Percentiles rank a stretch among this genome's conserved stretches.
Conservation (phyloP, 441 rosid genomes). For the Jatropha multifida region DNA sequence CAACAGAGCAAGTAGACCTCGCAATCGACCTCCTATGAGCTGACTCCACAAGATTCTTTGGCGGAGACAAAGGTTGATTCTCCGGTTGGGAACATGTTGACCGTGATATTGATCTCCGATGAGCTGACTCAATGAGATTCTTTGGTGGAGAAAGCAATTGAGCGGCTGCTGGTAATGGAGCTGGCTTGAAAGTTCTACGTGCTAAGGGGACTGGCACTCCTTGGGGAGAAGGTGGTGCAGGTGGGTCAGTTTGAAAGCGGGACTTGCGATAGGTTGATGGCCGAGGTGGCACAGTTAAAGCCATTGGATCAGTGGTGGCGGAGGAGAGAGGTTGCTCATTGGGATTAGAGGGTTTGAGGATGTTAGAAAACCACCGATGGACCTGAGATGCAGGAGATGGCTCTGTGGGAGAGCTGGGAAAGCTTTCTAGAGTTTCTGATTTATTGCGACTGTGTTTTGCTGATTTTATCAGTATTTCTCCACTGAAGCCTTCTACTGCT, state of each 20-base stretch:
- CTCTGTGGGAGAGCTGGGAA: conserved; percentile 33
- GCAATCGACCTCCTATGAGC: conserved; percentile 43
- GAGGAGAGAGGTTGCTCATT: conserved; percentile 12
- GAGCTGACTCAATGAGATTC: conserved; percentile 38
- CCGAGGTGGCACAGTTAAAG: conserved; percentile 36
- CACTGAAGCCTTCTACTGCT: conserved; percentile 47
- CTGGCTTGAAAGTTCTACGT: conserved; percentile 37
- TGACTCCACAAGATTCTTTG: conserved; percentile 50
- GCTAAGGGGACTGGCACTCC: conserved; percentile 30
- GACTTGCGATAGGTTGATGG: conserved; percentile 39
- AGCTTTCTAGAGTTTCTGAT: conserved; percentile 33
- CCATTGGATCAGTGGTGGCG: conserved; percentile 17
- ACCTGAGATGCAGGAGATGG: conserved; percentile 34
- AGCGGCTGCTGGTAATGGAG: conserved; percentile 23
- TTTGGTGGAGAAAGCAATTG: conserved; percentile 53
- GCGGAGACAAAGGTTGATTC: conserved; percentile 42
- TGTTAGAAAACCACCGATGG: conserved; percentile 46
- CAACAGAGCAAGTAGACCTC: conserved; percentile 48
- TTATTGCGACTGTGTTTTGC: conserved; percentile 45
- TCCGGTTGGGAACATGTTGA: conserved; percentile 33
- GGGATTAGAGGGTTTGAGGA: conserved; percentile 30
- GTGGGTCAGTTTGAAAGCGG: conserved; percentile 42
- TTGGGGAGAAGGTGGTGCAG: conserved; percentile 22
- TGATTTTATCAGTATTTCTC: conserved; percentile 52
- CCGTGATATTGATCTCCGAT: conserved; percentile 42